Evolutionary conservation across 208 protist species (phyloP), one percentile per base, ranked within the genome.

Genomic region (Naegleria fowleri): DNA sequence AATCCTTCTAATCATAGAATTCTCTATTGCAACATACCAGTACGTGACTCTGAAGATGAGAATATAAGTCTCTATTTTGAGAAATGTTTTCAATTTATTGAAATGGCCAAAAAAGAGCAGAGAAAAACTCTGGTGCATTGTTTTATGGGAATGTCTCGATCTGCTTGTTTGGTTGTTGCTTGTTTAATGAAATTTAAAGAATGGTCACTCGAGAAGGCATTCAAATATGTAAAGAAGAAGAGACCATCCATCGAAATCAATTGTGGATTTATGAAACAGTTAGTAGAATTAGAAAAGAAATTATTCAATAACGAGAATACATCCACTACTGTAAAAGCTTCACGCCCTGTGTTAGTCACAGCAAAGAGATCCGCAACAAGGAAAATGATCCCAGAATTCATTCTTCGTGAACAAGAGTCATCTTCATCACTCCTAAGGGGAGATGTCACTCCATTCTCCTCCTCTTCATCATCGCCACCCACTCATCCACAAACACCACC

Each of bases 141-240:
- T 92, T 94, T 97, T 93, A 94, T 96, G 39, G 96, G 96, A 33
- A 96, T 97, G 40, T 96, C 95, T 91, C 91, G 96, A 43, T 97
- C 95, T 15, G 95, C 94, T 16, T 92, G 96, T n/a, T 91, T 97
- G 75, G 95, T 97, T 4, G 91, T 92, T 19, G 96, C 96, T 4
- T 98, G 97, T 91, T 84, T 97, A 9, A 97, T 98, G 94, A 96
- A 96, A 88, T 94, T 93, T 33, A 93, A 91, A 16, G 75, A 86
- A 0, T 92, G 95, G 25, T 93, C 93, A 7, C 92, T 91, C 13
- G 93, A 95, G 90, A 94, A 95, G 3, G 93, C 96, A 0, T 92
- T 95, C 83, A 83, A 91, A 6, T 92, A 93, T 59, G 95, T 97
- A 52, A 87, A 52, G 38, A 52, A 87, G 83, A 41, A 52, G n/a